phyloP scores from a whole-genome alignment of 208 protist genomes.

The Acanthamoeba castellanii region DNA sequence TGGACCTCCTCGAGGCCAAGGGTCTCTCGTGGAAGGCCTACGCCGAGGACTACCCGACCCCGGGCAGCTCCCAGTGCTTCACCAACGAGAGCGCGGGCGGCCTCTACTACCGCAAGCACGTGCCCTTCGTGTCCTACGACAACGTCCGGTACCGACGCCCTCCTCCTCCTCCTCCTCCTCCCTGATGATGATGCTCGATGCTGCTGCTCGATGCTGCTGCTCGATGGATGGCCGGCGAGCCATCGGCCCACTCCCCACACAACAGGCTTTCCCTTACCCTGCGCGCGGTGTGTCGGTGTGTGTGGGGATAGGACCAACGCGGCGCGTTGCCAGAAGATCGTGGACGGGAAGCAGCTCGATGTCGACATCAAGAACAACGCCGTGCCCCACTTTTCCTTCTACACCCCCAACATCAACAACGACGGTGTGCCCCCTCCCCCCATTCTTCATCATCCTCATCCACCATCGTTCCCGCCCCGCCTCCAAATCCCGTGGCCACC shows the following conservation, averaged over 20 bases:
- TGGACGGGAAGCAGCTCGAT: neutral
- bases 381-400: neutral
- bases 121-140: neutral
- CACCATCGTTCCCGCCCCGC: no score
- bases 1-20: neutral
- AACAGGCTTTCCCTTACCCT: no score
- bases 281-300: no score
- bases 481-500: no score
- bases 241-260: no score
- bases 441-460: no score
- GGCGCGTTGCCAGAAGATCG: neutral
- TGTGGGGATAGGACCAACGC: neutral
- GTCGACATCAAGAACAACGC: slow-evolving; percentile 6
- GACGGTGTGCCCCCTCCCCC: neutral
- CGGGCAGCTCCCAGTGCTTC: neutral
- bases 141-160: neutral
- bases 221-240: no score
- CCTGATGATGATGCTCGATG: no score
- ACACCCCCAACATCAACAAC: slow-evolving; percentile 3
- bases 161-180: no score
- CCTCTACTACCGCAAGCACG: neutral
- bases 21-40: slow-evolving; percentile 9
- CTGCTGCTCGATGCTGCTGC: no score
- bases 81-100: neutral
- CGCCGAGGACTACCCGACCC: neutral